A percentile compares a stretch with the other conserved stretches of the same genome.
Evolutionary conservation across 208 protist genomes (phyloP).

Genomic region (Leishmania arabica): DNA sequence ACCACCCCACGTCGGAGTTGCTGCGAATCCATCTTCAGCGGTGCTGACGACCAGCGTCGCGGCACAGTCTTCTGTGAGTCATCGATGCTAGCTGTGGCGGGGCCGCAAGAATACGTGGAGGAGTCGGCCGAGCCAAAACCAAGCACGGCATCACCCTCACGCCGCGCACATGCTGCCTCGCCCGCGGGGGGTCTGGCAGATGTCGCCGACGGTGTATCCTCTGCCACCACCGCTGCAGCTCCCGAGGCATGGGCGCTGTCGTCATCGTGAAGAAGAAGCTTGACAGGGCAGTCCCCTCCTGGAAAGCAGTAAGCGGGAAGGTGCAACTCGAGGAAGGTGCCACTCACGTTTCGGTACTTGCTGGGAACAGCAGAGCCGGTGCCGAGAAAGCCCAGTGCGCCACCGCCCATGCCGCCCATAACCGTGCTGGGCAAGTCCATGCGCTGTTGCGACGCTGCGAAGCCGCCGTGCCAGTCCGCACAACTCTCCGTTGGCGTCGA

Average conservation of each 20-base stretch:
- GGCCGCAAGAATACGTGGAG: neutral
- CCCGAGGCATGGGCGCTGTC: neutral
- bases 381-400: constrained; percentile 81
- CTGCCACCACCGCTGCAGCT: neutral
- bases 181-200: neutral
- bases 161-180: neutral
- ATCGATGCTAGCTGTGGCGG: neutral
- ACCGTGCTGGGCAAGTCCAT: neutral
- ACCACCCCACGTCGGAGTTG: constrained; percentile 45
- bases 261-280: neutral
- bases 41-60: neutral
- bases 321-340: constrained; percentile 64
- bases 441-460: neutral
- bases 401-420: constrained; percentile 15
- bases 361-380: constrained; percentile 88
- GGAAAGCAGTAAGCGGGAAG: constrained; percentile 42
- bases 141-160: neutral
- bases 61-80: neutral
- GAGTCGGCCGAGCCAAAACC: neutral
- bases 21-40: neutral
- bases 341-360: constrained; percentile 91
- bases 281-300: neutral
- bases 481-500: neutral
- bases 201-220: neutral
- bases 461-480: neutral